Base-by-base conservation (phyloP, 2,329 filamentous ascomycete species). In the Bipolaris zeicola region DNA sequence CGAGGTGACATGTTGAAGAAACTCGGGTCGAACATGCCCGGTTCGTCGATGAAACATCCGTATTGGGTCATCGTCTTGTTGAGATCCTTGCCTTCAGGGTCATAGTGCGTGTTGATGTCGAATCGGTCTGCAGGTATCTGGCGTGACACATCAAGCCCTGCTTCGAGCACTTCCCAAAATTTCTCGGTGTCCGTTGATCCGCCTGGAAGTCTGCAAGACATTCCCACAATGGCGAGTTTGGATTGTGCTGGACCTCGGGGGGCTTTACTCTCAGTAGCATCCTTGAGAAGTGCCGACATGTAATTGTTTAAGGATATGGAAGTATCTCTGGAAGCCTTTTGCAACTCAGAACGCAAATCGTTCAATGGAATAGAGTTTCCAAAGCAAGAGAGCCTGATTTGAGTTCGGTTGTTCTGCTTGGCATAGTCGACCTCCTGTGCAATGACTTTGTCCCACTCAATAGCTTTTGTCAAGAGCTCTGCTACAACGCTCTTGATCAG, bases 121-220 rank as follows among this genome's bases (percentile, higher is more conserved):
- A 61, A 61, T 13, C 58, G 48, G 42, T 68, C 57, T n/a, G 58
- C n/a, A 2, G 77, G 74, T 0, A 71, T 65, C 0, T 60, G 38
- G 33, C 65, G 74, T 1, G 60, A 54, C 0, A 76, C 76, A n/a
- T 77, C 62, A 0, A 65, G 60, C 0, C 75, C 76, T 0, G 56
- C 33, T 20, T 70, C 54, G 16, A 70, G 60, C 6, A 77, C 45
- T 16, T 75, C 57, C 76, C 76, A 78, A 24, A 76, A 74, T 7
- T 67, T 67, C 28, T 73, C 67, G 3, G 71, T 71, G 31, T 53
- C 47, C 7, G 62, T 65, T 11, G 45, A 52, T 18, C 69, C 65
- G 2, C 58, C 69, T 6, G 76, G 74, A 22, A 77, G 60, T 37
- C 75, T 66, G 52, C 75, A 77, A 8, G 75, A 71, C 48, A 73